phyloP scores from a whole-genome alignment of 495 filamentous ascomycete species.

The Lepidopterella palustris region DNA sequence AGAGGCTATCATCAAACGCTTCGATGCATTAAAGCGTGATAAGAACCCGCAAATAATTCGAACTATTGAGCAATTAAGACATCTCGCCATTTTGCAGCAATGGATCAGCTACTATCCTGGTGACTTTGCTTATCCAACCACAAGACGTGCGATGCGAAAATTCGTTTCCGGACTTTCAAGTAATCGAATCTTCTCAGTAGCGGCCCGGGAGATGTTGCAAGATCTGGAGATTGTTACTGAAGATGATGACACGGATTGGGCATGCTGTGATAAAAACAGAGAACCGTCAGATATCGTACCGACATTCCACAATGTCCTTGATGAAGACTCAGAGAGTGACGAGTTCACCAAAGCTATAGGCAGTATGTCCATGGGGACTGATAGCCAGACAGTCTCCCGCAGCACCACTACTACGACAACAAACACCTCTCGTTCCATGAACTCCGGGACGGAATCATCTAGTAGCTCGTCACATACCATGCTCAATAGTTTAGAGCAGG shows the following conservation, averaged over 20 bases:
- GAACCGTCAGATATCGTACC: slow-evolving; percentile 5
- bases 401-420: slow-evolving; percentile 27
- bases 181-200: slow-evolving; percentile 69
- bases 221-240: slow-evolving; percentile 53
- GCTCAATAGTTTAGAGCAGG: slow-evolving; percentile 60
- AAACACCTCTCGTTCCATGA: slow-evolving; percentile 16
- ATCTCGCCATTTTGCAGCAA: slow-evolving; percentile 74
- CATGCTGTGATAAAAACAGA: slow-evolving; percentile 32
- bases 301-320: slow-evolving; percentile 23
- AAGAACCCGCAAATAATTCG: slow-evolving; percentile 55
- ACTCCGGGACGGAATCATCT: slow-evolving; percentile 22
- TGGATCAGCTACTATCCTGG: slow-evolving; percentile 90
- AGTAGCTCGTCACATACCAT: slow-evolving; percentile 41
- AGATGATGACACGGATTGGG: slow-evolving; percentile 40
- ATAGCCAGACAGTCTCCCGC: slow-evolving; percentile 16
- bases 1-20: slow-evolving; percentile 62
- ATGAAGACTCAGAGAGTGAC: slow-evolving; percentile 27
- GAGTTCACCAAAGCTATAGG: slow-evolving; percentile 24
- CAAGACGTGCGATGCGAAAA: slow-evolving; percentile 58
- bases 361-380: slow-evolving; percentile 18
- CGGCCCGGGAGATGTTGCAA: slow-evolving; percentile 71
- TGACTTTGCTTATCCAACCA: slow-evolving; percentile 80
- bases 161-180: slow-evolving; percentile 64
- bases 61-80: slow-evolving; percentile 71
- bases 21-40: slow-evolving; percentile 54